Percentiles rank a stretch among this genome's conserved stretches.
Evolutionary conservation across 768 basidiomycete genomes (phyloP).

Genomic region (Paxillus rubicundulus): DNA sequence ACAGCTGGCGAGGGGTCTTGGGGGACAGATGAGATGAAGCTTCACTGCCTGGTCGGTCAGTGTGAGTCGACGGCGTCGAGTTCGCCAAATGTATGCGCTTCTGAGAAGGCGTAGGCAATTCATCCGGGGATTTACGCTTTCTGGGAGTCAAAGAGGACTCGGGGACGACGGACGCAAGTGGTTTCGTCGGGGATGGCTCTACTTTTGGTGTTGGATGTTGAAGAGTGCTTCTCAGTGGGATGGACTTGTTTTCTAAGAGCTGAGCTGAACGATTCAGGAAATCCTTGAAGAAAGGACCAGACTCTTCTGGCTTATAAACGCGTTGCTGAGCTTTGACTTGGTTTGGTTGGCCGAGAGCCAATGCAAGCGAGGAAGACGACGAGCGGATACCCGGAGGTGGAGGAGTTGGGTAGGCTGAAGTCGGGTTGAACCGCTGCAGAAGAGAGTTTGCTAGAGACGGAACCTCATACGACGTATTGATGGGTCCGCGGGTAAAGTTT

Average conservation of each 20-base stretch:
- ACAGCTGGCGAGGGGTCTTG: conserved; percentile 31
- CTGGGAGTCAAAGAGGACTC: conserved; percentile 50
- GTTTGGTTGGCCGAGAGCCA: conserved; percentile 57
- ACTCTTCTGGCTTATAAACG: conserved; percentile 54
- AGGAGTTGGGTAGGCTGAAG: conserved; percentile 67
- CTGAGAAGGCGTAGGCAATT: conserved; percentile 57
- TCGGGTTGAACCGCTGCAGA: conserved; percentile 60
- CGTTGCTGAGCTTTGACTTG: conserved; percentile 24
- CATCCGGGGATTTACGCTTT: conserved; percentile 65
- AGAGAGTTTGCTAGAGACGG: conserved; percentile 61
- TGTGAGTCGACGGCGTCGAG: conserved; percentile 9
- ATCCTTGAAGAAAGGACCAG: conserved; percentile 60
- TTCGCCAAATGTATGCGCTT: conserved; percentile 50
- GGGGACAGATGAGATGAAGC: conserved; percentile 27
- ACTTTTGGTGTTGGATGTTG: conserved; percentile 15
- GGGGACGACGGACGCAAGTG: background rate
- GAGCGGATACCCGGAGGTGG: conserved; percentile 59
- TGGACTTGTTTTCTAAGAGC: conserved; percentile 38
- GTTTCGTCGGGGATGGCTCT: conserved; percentile 17
- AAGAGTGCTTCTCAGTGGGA: conserved; percentile 13
- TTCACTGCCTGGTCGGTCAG: conserved; percentile 15
- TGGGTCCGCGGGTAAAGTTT: conserved; percentile 41
- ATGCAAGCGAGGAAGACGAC: conserved; percentile 74
- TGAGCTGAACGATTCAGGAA: conserved; percentile 51
- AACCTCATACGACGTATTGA: conserved; percentile 53